phyloP scores from a whole-genome alignment of 805 yeast species.

The Kuraishia piskuri region DNA sequence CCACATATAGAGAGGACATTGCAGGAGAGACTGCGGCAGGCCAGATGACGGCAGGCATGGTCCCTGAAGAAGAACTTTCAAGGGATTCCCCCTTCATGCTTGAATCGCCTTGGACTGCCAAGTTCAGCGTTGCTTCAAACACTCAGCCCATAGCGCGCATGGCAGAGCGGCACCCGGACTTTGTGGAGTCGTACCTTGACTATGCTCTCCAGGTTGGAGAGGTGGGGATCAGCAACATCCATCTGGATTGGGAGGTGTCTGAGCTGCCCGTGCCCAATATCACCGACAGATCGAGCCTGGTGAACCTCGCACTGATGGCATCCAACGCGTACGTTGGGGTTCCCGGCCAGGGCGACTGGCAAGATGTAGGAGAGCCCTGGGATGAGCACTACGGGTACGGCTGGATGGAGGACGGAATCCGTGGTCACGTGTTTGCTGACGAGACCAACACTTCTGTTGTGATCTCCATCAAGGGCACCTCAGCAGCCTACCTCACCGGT shows the following conservation, averaged over 20 bases:
- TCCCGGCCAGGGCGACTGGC: constrained; percentile 81
- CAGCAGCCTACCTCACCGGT: constrained; percentile 62
- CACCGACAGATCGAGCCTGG: constrained; percentile 61
- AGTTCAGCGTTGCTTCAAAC: neutral
- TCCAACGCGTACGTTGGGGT: constrained; percentile 83
- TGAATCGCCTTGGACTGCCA: constrained; percentile 1
- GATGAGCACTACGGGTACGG: constrained; percentile 57
- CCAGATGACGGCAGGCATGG: no score
- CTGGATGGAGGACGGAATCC: constrained; percentile 76
- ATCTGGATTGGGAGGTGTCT: constrained; percentile 56
- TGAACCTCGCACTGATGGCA: constrained; percentile 74
- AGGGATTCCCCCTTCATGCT: neutral
- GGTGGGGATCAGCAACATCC: constrained; percentile 25
- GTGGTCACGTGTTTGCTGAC: constrained; percentile 84
- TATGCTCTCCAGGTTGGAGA: constrained; percentile 41
- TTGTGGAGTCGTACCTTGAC: constrained; percentile 56
- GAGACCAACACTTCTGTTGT: constrained; percentile 51
- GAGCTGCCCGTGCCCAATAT: constrained; percentile 61
- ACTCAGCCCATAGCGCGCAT: constrained; percentile 26
- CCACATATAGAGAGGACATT: neutral
- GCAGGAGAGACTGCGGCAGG: no score
- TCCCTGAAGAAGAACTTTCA: no score
- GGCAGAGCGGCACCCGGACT: constrained; percentile 44
- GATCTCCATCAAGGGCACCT: constrained; percentile 83
- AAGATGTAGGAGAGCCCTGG: constrained; percentile 61